Conservation (phyloP, 2,329 filamentous ascomycete species). For the Cercospora brassicicola region DNA sequence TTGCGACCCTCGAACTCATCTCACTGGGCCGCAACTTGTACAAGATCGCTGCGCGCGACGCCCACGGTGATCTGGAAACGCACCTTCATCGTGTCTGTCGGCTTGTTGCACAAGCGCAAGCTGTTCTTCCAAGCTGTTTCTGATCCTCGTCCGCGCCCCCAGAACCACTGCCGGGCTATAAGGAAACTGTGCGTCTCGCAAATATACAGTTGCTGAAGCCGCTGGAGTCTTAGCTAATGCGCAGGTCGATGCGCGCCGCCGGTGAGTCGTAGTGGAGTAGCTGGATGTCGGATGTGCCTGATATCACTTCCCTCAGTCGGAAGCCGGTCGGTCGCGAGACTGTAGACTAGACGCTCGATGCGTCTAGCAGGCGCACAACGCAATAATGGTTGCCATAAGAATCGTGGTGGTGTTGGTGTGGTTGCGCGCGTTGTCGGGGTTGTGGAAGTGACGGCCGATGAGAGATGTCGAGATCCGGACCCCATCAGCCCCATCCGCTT, state of each 20-base stretch:
- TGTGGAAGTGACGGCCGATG: slow-evolving; percentile 5
- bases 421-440: slow-evolving; percentile 18
- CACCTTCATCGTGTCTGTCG: slow-evolving; percentile 34
- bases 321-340: slow-evolving; percentile 37
- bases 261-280: slow-evolving; percentile 11
- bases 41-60: slow-evolving; percentile 10
- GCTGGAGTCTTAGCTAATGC: not conserved
- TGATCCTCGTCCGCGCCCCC: not conserved
- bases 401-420: not conserved
- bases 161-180: not conserved
- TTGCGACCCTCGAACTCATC: slow-evolving; percentile 23
- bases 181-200: not conserved
- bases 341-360: slow-evolving; percentile 35
- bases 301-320: slow-evolving; percentile 38
- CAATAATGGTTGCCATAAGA: slow-evolving; percentile 22
- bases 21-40: slow-evolving; percentile 20
- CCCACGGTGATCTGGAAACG: slow-evolving; percentile 12
- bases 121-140: slow-evolving; percentile 3
- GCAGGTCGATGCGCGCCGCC: not conserved
- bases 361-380: slow-evolving; percentile 37
- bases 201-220: not conserved
- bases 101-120: slow-evolving; percentile 10
- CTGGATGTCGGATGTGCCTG: slow-evolving; percentile 20
- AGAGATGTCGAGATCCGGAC: not conserved
- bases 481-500: not conserved